A percentile compares a stretch with the other conserved stretches of the same genome.
phyloP scores from a whole-genome alignment of 768 basidiomycete species.

The Amanita muscaria region DNA sequence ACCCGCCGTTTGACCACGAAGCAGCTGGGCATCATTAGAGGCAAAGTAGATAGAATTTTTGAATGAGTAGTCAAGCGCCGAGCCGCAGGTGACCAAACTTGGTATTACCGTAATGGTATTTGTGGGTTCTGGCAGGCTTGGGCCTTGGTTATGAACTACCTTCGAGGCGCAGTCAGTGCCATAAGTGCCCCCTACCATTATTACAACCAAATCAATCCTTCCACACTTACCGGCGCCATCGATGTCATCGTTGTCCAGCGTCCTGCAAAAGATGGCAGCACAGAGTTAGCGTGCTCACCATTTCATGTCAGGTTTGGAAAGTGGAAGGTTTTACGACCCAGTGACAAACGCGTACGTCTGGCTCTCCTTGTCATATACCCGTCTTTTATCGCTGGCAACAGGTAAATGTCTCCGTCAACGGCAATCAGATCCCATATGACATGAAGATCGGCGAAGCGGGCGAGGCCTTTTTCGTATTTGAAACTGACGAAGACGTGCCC shows the following conservation, averaged over 20 bases:
- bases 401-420: conserved; percentile 89
- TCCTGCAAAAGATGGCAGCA: conserved; percentile 50
- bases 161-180: conserved; percentile 77
- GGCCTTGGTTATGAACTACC: conserved; percentile 62
- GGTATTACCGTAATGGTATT: no score
- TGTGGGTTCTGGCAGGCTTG: background rate
- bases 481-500: conserved; percentile 92
- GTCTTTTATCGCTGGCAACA: conserved; percentile 27
- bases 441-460: conserved; percentile 99
- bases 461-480: conserved; percentile 98
- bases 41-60: background rate
- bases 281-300: conserved; percentile 81
- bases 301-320: conserved; percentile 98
- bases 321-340: conserved; percentile 88
- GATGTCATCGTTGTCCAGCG: conserved; percentile 94
- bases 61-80: background rate
- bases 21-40: conserved; percentile 28
- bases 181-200: conserved; percentile 85
- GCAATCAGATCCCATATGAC: conserved; percentile 74
- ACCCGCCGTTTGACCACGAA: conserved; percentile 59
- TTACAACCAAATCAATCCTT: conserved; percentile 88
- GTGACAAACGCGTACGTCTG: conserved; percentile 74
- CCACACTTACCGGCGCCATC: conserved; percentile 96
- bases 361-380: conserved; percentile 6
- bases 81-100: background rate